These are phyloP conservation scores for Spongospora subterranea DNA, from an alignment of 208 protist genomes.

Conservation along the genomic window DNA sequence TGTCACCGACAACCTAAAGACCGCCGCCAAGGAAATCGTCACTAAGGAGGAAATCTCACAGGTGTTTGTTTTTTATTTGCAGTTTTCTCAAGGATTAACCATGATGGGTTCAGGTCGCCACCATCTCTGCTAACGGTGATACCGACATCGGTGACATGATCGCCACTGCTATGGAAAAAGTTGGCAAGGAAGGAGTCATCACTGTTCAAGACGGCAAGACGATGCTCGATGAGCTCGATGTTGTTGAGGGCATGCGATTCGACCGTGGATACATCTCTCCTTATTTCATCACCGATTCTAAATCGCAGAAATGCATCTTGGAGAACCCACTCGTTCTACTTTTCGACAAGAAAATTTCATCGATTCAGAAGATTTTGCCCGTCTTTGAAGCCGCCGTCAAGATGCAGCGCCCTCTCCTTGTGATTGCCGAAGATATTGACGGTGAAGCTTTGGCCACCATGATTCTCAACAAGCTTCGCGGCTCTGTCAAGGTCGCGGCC, in stretches of 20 bases:
- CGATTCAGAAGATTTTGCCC: slow-evolving; percentile 67
- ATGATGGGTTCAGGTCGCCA: slow-evolving; percentile 85
- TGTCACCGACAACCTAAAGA: slow-evolving; percentile 80
- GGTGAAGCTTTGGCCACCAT: slow-evolving; percentile 93
- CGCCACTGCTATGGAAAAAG: slow-evolving; percentile 96
- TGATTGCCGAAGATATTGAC: slow-evolving; percentile 99
- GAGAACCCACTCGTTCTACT: slow-evolving; percentile 94
- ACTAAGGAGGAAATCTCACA: slow-evolving; percentile 93
- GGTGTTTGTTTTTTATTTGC: slow-evolving; percentile 28
- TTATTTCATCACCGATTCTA: slow-evolving; percentile 97
- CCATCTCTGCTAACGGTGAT: slow-evolving; percentile 99
- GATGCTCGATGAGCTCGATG: slow-evolving; percentile 93
- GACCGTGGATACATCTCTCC: slow-evolving; percentile 93
- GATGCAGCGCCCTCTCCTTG: slow-evolving; percentile 88
- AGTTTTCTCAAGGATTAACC: neutral
- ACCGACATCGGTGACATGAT: slow-evolving; percentile 95
- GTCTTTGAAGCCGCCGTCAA: slow-evolving; percentile 71
- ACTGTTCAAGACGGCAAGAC: slow-evolving; percentile 98
- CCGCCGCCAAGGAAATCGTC: slow-evolving; percentile 87
- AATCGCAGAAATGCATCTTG: slow-evolving; percentile 91
- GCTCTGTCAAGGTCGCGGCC: slow-evolving; percentile 75
- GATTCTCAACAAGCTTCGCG: slow-evolving; percentile 89
- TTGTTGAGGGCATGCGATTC: slow-evolving; percentile 76
- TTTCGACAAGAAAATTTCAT: slow-evolving; percentile 92
- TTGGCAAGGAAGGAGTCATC: slow-evolving; percentile 98